Base-by-base conservation (phyloP, 257 asterid species). In the Solanum ahanhuiri region DNA sequence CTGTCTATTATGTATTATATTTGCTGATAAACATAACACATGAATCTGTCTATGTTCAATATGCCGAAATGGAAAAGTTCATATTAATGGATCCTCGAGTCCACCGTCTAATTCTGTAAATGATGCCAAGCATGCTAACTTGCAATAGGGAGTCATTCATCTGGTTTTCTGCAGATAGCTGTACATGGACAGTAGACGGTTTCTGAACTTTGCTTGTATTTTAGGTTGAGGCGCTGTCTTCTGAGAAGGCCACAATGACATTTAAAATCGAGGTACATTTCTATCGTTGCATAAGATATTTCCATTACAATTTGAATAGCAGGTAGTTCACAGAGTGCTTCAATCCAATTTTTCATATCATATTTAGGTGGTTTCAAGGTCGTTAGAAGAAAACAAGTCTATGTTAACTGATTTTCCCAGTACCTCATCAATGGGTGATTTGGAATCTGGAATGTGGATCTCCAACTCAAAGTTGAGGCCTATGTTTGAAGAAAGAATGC, bases 151-250 rank as follows among this genome's bases (percentile, higher is more conserved):
- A 72, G 31, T 73, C 81, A 73, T 73, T 67, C 37, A 35, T 45
- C 81, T 22, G 81, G 54, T 35, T 64, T 72, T 35, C 81, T 20
- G 81, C 51, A 35, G 51, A 72, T 72, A 37, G 12, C 20, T 9
- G 51, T 37, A 35, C 20, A 35, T 73, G 82, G 82, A 37, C 51
- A 23, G 12, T 37, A 33, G 84, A 34, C 31, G 30, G n/a, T 86
- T 75, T 72, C 67, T 71, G 43, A 86, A 7, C 12, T 85, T 82
- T 57, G 3, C 90, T 83, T 17, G 28, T 30, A 69, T 81, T 35
- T 91, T 94, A 96, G 99, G 99, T 95, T 83, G 99, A 96, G 93
- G 87, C 96, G 45, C 95, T 94, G 39, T 90, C 98, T 81, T 96
- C 98, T 20, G 98, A 95, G 92, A 96, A 94, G 89, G 98, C 98